A percentile compares a stretch with the other conserved stretches of the same genome.
Conservation (phyloP, 176 grass and related monocot genomes). For the Aegilops longissima region DNA sequence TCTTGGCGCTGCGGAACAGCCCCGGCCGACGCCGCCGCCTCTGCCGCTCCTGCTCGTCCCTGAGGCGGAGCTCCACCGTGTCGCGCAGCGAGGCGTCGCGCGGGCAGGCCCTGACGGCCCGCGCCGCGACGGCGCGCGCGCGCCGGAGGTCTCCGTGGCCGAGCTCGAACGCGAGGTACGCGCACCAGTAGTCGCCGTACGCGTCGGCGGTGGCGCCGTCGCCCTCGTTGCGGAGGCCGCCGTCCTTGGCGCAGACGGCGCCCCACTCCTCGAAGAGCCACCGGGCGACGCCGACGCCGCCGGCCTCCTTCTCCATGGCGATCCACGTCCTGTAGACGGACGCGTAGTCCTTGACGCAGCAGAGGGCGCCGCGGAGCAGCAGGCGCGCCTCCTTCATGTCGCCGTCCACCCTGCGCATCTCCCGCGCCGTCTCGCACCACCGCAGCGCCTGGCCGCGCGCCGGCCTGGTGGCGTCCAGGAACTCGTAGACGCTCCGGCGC, state of each 20-base stretch:
- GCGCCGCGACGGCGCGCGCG: not conserved
- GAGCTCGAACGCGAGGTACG: slow-evolving; percentile 5
- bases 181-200: slow-evolving; percentile 13
- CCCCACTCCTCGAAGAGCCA: not conserved
- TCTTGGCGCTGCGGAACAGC: not conserved
- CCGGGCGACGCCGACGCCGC: not conserved
- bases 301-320: not conserved
- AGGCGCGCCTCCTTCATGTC: slow-evolving; percentile 2
- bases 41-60: not conserved
- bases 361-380: not conserved
- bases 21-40: not conserved
- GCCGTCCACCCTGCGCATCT: not conserved
- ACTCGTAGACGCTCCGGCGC: not conserved
- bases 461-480: not conserved
- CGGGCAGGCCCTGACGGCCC: not conserved
- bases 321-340: slow-evolving; percentile 6
- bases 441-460: not conserved
- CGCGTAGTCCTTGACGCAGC: not conserved
- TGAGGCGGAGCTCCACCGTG: not conserved
- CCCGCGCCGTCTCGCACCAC: not conserved
- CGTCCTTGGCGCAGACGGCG: not conserved
- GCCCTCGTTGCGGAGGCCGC: not conserved
- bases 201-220: not conserved
- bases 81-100: not conserved
- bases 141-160: not conserved